phyloP scores from a whole-genome alignment of 75 land plant species.

The Azolla pinnata region DNA sequence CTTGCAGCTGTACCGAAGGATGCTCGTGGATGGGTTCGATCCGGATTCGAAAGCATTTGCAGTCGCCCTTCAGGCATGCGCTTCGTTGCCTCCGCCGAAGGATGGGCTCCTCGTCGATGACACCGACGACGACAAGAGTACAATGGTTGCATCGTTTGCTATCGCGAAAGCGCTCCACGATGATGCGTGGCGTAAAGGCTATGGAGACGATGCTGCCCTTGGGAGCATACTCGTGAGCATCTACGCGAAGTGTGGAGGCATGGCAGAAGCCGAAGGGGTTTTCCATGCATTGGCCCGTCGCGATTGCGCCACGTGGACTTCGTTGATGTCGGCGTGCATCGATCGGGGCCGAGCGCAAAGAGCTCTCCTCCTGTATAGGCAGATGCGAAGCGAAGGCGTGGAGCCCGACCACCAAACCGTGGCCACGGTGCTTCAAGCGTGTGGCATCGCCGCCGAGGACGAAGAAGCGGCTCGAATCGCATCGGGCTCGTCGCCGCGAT shows the following conservation, averaged over 20 bases:
- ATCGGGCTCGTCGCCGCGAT: neutral
- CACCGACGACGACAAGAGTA: neutral
- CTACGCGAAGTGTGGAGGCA: slow-evolving; percentile 19
- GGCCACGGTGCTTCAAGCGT: slow-evolving; percentile 44
- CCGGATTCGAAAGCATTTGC: slow-evolving; percentile 4
- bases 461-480: too few species aligned
- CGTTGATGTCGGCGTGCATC: slow-evolving; percentile 11
- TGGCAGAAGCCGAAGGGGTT: slow-evolving; percentile 15
- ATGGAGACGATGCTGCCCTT: neutral
- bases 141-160: neutral
- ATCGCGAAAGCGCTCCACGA: neutral
- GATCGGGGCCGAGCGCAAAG: slow-evolving; percentile 6
- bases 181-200: neutral
- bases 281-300: slow-evolving; percentile 15
- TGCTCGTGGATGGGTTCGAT: neutral
- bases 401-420: slow-evolving; percentile 30
- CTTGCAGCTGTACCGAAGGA: neutral
- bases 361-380: slow-evolving; percentile 31
- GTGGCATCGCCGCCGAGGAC: slow-evolving; percentile 8
- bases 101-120: too few species aligned
- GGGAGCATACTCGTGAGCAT: neutral
- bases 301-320: slow-evolving; percentile 13
- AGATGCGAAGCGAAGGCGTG: slow-evolving; percentile 32
- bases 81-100: neutral
- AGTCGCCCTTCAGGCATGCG: slow-evolving; percentile 5